phyloP scores from a whole-genome alignment of 148 eudicot genomes.

The Euryodendron excelsum region DNA sequence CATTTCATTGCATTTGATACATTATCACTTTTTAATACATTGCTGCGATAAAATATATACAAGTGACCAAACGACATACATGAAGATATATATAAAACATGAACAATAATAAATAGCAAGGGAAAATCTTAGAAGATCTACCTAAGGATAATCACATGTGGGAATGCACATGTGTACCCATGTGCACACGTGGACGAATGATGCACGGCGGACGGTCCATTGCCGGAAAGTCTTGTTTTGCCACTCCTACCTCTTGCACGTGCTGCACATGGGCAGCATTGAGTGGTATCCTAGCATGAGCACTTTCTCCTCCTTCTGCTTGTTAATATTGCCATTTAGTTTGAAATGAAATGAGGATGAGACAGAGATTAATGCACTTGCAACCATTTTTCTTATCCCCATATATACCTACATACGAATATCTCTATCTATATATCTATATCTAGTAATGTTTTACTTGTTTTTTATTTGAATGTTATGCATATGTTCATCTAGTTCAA shows the following conservation, averaged over 20 bases:
- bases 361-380: too few relatives aligned
- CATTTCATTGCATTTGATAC: not conserved
- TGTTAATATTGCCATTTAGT: not conserved
- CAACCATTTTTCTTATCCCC: too few relatives aligned
- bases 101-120: not conserved
- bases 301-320: too few relatives aligned
- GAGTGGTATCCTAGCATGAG: too few relatives aligned
- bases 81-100: not conserved
- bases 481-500: not conserved
- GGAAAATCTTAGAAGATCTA: slow-evolving; percentile 6
- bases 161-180: slow-evolving; percentile 13
- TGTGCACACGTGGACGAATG: too few relatives aligned
- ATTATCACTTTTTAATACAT: too few relatives aligned
- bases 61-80: not conserved
- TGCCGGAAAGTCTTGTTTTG: not conserved
- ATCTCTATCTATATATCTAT: too few relatives aligned
- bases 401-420: too few relatives aligned
- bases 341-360: not conserved
- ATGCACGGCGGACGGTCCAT: too few relatives aligned
- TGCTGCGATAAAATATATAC: too few relatives aligned
- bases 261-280: too few relatives aligned
- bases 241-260: slow-evolving; percentile 3
- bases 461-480: not conserved
- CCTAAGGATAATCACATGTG: not conserved
- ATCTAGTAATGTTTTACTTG: too few relatives aligned